A percentile compares a stretch with the other conserved stretches of the same genome.
Evolutionary conservation across 257 asterid genomes (phyloP).

Genomic region (Leonotis leonurus): DNA sequence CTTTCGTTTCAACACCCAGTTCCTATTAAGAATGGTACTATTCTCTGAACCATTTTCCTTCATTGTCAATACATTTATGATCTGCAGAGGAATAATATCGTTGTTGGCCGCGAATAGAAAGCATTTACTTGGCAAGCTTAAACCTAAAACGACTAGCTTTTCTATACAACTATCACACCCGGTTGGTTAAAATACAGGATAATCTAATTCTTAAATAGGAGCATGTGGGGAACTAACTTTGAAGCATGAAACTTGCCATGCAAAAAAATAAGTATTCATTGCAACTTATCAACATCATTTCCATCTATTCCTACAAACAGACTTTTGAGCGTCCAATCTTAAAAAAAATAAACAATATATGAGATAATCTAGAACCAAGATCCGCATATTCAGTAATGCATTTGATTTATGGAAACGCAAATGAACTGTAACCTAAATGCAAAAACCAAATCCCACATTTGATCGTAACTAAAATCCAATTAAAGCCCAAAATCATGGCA

Average conservation of each 20-base stretch:
- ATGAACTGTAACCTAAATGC: constrained; percentile 11
- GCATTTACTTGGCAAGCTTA: neutral
- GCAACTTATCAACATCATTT: neutral
- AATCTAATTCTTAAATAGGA: neutral
- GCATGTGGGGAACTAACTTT: neutral
- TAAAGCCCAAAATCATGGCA: constrained; percentile 14
- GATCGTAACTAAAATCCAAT: constrained; percentile 22
- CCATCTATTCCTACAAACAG: neutral
- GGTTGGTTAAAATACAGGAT: neutral
- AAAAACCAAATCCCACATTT: constrained; percentile 18
- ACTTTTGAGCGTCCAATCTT: neutral
- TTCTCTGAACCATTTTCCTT: constrained; percentile 43
- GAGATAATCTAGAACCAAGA: neutral
- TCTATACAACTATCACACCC: neutral
- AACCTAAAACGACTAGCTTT: constrained; percentile 2
- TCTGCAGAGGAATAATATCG: constrained; percentile 11
- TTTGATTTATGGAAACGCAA: constrained; percentile 7
- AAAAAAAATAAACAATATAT: neutral
- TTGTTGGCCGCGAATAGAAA: neutral
- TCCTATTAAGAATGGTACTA: constrained; percentile 43
- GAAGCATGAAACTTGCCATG: constrained; percentile 16
- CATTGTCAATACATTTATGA: constrained; percentile 35
- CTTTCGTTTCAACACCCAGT: constrained; percentile 74
- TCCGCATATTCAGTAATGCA: constrained; percentile 10
- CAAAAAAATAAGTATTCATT: constrained; percentile 17